Evolutionary conservation across 2,329 filamentous ascomycete genomes (phyloP).

Genomic region (Microsporum audouinii): DNA sequence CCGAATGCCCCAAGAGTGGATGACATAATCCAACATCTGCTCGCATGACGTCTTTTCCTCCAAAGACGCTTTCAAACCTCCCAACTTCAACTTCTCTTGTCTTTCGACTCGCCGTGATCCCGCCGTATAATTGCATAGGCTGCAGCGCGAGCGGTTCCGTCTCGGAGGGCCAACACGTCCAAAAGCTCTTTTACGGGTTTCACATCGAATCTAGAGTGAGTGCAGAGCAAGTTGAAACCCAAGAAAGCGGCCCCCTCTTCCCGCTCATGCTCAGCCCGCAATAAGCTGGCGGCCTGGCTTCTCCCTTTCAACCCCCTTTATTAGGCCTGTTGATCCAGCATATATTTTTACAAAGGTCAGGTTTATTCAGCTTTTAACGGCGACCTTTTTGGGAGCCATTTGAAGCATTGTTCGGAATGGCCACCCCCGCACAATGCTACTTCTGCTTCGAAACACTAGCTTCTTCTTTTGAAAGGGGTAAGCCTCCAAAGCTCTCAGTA

Average conservation of each 20-base stretch:
- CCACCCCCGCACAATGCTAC: conserved; percentile 72
- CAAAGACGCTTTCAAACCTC: neutral
- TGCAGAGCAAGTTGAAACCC: neutral
- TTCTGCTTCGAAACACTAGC: conserved; percentile 84
- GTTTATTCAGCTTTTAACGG: neutral
- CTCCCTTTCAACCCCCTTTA: neutral
- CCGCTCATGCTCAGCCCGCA: neutral
- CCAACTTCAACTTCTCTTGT: neutral
- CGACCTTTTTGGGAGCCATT: too few relatives aligned
- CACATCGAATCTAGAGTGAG: neutral
- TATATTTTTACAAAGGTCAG: neutral
- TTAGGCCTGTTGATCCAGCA: neutral
- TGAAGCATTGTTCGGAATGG: conserved; percentile 48
- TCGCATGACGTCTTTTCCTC: neutral
- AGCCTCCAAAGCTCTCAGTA: conserved; percentile 54
- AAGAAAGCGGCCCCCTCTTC: neutral
- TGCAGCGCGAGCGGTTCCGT: neutral
- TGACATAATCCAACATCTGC: neutral
- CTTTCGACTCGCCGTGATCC: neutral
- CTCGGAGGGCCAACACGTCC: neutral
- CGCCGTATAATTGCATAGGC: neutral
- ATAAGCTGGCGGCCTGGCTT: neutral
- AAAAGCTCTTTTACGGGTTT: neutral
- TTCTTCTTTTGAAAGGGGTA: conserved; percentile 60
- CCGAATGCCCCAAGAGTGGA: neutral